These are phyloP conservation scores for Metarhizium anisopliae DNA, from an alignment of 2,329 filamentous ascomycete species.

Conservation along the genomic window DNA sequence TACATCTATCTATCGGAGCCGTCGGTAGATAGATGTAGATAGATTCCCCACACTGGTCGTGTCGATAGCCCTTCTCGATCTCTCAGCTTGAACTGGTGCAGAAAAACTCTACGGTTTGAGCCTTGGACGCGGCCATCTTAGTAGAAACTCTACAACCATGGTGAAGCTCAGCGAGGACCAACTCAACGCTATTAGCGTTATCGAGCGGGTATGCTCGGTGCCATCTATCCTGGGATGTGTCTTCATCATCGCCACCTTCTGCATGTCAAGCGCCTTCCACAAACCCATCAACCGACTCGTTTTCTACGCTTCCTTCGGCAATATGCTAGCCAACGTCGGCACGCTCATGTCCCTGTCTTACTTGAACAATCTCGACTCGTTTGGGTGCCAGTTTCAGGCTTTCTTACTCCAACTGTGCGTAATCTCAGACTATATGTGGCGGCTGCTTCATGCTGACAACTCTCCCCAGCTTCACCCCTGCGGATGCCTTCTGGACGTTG, in stretches of 20 bases:
- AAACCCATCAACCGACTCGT: slow-evolving; percentile 75
- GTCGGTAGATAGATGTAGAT: too few species aligned
- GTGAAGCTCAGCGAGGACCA: neutral
- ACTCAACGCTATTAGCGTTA: neutral
- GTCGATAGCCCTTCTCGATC: too few species aligned
- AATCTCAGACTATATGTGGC: neutral
- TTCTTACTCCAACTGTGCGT: slow-evolving; percentile 66
- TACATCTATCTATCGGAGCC: too few species aligned
- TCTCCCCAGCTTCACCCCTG: slow-evolving; percentile 59
- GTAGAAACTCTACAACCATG: too few species aligned
- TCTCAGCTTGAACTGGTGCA: too few species aligned
- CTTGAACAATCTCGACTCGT: slow-evolving; percentile 32
- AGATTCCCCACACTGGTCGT: too few species aligned
- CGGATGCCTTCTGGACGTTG: slow-evolving; percentile 63
- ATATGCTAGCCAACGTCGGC: slow-evolving; percentile 62
- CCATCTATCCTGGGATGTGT: slow-evolving; percentile 14
- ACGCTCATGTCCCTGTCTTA: slow-evolving; percentile 56
- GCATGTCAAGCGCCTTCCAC: slow-evolving; percentile 54
- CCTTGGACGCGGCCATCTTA: too few species aligned
- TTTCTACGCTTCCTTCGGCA: slow-evolving; percentile 72
- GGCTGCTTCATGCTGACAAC: neutral
- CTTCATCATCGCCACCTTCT: slow-evolving; percentile 62
- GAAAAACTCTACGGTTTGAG: too few species aligned
- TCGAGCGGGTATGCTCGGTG: neutral
- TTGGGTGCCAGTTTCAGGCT: slow-evolving; percentile 55